phyloP scores from a whole-genome alignment of 306 rosid genomes.

The Cucurbita ficifolia region DNA sequence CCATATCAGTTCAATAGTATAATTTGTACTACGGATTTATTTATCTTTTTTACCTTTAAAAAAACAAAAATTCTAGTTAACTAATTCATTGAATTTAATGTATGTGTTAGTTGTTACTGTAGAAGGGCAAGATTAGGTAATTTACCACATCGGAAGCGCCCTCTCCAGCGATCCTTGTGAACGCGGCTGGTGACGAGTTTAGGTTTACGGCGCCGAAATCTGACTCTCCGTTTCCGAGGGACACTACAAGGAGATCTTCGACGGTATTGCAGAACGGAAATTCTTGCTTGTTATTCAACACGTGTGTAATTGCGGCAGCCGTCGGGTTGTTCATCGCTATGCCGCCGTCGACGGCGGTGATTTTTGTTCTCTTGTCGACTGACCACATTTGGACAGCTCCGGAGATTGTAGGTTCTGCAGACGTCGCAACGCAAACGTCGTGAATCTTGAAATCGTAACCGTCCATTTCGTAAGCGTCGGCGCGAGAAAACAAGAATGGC shows the following conservation, averaged over 20 bases:
- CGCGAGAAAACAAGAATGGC: conserved; percentile 87
- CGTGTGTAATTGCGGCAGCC: conserved; percentile 78
- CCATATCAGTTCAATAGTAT: neutral
- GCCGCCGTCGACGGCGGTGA: conserved; percentile 69
- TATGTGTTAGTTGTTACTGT: neutral
- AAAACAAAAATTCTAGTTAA: neutral
- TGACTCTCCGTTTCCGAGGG: conserved; percentile 81
- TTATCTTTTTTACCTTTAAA: neutral
- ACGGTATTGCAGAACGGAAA: conserved; percentile 72
- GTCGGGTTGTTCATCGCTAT: conserved; percentile 88
- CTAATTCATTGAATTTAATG: neutral
- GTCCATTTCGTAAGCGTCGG: conserved; percentile 86
- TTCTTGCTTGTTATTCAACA: conserved; percentile 79
- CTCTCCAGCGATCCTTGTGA: conserved; percentile 61
- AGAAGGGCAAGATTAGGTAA: neutral
- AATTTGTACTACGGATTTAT: neutral
- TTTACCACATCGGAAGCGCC: conserved; percentile 86
- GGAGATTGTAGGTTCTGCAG: conserved; percentile 18
- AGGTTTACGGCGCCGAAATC: conserved; percentile 26
- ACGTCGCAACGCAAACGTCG: conserved; percentile 72
- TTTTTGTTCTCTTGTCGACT: conserved; percentile 50
- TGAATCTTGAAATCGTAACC: conserved; percentile 81
- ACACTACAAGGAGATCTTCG: conserved; percentile 57
- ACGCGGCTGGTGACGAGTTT: conserved; percentile 23
- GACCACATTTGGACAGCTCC: conserved; percentile 39